phyloP scores from a whole-genome alignment of 2,329 filamentous ascomycete genomes.

The Alternaria postmessia region DNA sequence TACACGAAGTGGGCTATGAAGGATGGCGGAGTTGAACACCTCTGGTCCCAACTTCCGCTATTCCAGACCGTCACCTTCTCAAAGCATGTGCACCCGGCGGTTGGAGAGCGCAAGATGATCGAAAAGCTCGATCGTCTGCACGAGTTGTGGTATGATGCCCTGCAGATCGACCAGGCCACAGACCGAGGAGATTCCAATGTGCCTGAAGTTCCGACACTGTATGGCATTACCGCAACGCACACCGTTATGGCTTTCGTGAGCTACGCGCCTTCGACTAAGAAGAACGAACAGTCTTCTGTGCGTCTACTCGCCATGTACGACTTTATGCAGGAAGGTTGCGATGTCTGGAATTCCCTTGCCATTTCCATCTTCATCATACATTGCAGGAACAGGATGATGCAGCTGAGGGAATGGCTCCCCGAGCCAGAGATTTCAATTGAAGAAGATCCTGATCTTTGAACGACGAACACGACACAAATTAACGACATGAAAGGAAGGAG shows the following conservation, averaged over 20 bases:
- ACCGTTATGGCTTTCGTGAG: constrained; percentile 63
- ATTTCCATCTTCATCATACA: constrained; percentile 64
- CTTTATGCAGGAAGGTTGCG: constrained; percentile 60
- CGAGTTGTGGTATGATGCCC: constrained; percentile 52
- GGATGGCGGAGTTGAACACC: constrained; percentile 56
- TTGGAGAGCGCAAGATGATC: constrained; percentile 55
- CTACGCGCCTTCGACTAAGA: constrained; percentile 51
- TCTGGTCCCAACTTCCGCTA: constrained; percentile 52
- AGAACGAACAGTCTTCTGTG: constrained; percentile 34
- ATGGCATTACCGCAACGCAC: constrained; percentile 63
- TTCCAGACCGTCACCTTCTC: constrained; percentile 56
- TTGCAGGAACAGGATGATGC: constrained; percentile 59
- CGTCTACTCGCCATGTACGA: constrained; percentile 62
- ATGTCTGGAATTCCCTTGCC: constrained; percentile 68
- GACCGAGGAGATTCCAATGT: constrained; percentile 10
- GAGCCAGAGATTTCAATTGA: constrained; percentile 17
- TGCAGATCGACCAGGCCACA: constrained; percentile 33
- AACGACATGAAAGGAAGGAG: not conserved
- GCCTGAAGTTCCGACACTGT: constrained; percentile 57
- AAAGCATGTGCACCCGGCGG: constrained; percentile 48
- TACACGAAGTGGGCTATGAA: constrained; percentile 64
- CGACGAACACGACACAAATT: constrained; percentile 1
- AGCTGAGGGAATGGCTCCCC: constrained; percentile 52
- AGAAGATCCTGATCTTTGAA: constrained; percentile 46
- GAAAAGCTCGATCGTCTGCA: constrained; percentile 56